A percentile compares a stretch with the other conserved stretches of the same genome.
phyloP scores from a whole-genome alignment of 2,329 filamentous ascomycete species.

The Cyanodermella asteris region DNA sequence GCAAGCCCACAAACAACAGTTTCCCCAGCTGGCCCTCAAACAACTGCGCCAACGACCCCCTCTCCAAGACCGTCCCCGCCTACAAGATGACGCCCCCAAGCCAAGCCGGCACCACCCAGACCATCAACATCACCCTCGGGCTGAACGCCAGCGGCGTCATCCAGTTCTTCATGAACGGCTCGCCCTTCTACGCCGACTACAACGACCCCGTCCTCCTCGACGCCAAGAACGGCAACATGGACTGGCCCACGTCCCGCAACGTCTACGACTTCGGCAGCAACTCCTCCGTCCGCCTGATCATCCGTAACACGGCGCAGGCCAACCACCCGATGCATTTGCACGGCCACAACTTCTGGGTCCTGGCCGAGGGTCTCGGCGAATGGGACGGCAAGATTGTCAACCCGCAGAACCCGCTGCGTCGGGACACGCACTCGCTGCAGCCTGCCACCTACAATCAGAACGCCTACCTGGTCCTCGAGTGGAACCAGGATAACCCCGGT shows the following conservation, averaged over 20 bases:
- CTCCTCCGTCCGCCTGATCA: constrained; percentile 17
- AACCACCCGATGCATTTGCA: constrained; percentile 26
- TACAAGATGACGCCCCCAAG: constrained; percentile 7
- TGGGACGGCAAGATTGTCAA: constrained; percentile 20
- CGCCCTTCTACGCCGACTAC: constrained; percentile 15
- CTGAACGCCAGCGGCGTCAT: constrained; percentile 10
- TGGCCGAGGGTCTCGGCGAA: constrained; percentile 18
- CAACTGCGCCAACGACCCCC: constrained; percentile 8
- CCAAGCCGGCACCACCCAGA: constrained; percentile 8
- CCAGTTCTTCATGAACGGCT: constrained; percentile 12
- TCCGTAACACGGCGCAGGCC: constrained; percentile 12
- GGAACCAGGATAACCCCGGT: constrained; percentile 7
- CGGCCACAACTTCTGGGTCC: constrained; percentile 26
- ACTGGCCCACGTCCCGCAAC: constrained; percentile 13
- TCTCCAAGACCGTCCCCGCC: constrained; percentile 8
- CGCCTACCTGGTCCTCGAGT: constrained; percentile 17
- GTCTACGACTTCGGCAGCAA: constrained; percentile 20
- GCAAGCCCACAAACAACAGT: constrained; percentile 6
- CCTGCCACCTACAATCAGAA: background rate
- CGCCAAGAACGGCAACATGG: constrained; percentile 14
- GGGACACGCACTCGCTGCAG: constrained; percentile 13
- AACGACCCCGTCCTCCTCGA: constrained; percentile 17
- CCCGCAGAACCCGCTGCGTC: constrained; percentile 16
- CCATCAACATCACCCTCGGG: constrained; percentile 10
- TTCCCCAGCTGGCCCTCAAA: constrained; percentile 5